Percentiles rank a stretch among this genome's conserved stretches.
Conservation (phyloP, 225 moss, liverwort and hornwort species). For the Marchantia paleacea region DNA sequence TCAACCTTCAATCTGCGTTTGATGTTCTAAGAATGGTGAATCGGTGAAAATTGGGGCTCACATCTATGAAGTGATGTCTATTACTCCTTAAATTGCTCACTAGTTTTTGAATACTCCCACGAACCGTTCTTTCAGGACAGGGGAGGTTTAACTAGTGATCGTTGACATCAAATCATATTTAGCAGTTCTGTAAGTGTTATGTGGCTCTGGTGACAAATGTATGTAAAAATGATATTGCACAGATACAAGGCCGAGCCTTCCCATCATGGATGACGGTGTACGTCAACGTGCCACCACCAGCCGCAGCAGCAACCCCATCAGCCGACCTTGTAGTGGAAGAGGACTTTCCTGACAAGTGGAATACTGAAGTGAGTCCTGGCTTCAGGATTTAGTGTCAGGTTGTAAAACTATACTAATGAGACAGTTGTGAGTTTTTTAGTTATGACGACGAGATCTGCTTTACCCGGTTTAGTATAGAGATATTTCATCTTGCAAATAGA, state of each 20-base stretch:
- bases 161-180: background rate
- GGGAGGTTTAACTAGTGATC: background rate
- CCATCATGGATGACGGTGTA: conserved; percentile 75
- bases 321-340: conserved; percentile 51
- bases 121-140: background rate
- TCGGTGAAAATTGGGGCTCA: background rate
- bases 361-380: conserved; percentile 17
- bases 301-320: conserved; percentile 41
- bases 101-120: background rate
- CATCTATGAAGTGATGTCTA: background rate
- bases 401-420: no score
- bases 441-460: no score
- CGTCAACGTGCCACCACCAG: conserved; percentile 34
- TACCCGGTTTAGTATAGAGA: no score
- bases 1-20: background rate
- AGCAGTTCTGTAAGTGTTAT: background rate
- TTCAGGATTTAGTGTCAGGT: background rate
- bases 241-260: conserved; percentile 56
- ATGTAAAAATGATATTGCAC: background rate
- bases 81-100: background rate
- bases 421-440: no score
- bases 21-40: background rate
- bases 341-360: conserved; percentile 43
- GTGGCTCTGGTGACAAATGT: background rate
- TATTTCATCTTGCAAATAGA: no score